These are phyloP conservation scores for Penicillium digitatum DNA, from an alignment of 2,329 filamentous ascomycete species.

Conservation along the genomic window DNA sequence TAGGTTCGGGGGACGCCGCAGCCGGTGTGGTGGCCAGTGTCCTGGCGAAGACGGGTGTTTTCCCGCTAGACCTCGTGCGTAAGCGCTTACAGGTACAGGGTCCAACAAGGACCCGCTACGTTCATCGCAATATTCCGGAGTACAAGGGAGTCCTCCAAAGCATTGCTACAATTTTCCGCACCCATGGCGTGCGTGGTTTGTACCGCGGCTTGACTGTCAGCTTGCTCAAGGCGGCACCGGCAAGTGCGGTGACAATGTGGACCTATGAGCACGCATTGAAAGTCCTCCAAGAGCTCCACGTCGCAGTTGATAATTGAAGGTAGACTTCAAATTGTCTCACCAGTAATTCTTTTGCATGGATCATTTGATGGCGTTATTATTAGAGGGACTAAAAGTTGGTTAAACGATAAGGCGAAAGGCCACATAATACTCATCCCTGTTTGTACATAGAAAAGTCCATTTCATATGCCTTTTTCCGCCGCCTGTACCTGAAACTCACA, in stretches of 20 bases:
- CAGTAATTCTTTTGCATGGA: neutral
- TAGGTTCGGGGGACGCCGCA: conserved; percentile 75
- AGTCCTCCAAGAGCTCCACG: conserved; percentile 47
- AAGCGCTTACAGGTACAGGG: conserved; percentile 96
- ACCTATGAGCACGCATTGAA: conserved; percentile 77
- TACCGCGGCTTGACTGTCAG: conserved; percentile 88
- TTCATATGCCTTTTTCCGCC: neutral
- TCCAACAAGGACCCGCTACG: conserved; percentile 72
- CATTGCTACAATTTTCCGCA: conserved; percentile 62
- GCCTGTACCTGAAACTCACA: too few species aligned
- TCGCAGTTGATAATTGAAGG: conserved; percentile 12
- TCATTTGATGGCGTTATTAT: conserved; percentile 3
- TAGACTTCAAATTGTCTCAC: neutral
- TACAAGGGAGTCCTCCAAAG: conserved; percentile 68
- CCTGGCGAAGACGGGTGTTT: conserved; percentile 81
- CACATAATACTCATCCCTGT: neutral
- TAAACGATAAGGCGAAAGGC: neutral
- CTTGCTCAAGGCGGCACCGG: conserved; percentile 88
- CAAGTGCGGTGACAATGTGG: conserved; percentile 90
- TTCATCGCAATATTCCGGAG: conserved; percentile 81
- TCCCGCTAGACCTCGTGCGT: conserved; percentile 85
- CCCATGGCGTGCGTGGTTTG: conserved; percentile 73
- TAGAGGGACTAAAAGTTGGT: neutral
- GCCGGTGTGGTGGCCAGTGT: conserved; percentile 78
- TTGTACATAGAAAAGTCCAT: neutral